Percentiles rank a stretch among this genome's conserved stretches.
These are phyloP conservation scores for Penicillium italicum DNA, from an alignment of 2,329 filamentous ascomycete species.

Conservation along the genomic window DNA sequence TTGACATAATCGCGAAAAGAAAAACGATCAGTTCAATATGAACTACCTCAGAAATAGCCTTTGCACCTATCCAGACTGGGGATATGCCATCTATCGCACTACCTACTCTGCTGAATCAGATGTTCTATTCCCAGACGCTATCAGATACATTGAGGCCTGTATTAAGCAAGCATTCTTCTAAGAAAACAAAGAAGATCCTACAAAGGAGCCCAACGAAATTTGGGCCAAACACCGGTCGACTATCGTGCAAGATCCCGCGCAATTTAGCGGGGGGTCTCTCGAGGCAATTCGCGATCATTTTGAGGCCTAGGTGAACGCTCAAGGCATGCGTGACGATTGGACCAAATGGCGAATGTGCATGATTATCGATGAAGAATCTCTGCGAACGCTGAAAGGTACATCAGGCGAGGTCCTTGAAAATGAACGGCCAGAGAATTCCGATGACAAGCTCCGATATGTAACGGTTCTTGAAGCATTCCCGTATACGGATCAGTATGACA, in stretches of 20 bases:
- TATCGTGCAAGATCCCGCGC: constrained; percentile 10
- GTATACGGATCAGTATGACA: constrained; percentile 8
- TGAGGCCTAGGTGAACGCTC: constrained; percentile 8
- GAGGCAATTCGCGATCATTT: constrained; percentile 14
- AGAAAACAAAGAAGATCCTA: not conserved
- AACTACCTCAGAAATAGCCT: constrained; percentile 4
- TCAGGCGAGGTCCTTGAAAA: constrained; percentile 4
- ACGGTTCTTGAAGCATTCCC: constrained; percentile 14
- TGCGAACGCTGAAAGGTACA: constrained; percentile 12
- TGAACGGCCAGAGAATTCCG: not conserved
- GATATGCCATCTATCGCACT: constrained; percentile 16
- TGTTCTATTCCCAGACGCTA: constrained; percentile 7
- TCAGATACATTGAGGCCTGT: constrained; percentile 13
- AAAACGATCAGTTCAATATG: constrained; percentile 1
- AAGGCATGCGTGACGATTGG: constrained; percentile 8
- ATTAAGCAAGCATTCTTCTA: constrained; percentile 7
- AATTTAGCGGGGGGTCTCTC: constrained; percentile 11
- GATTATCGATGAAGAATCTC: constrained; percentile 16
- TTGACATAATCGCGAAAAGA: too few species aligned
- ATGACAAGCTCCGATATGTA: constrained; percentile 7
- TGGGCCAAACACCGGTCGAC: constrained; percentile 13
- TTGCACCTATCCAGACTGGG: constrained; percentile 10
- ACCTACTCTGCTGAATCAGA: constrained; percentile 14
- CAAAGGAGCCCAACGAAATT: not conserved
- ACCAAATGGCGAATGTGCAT: constrained; percentile 13